Base-by-base conservation (phyloP, 1,284 basidiomycete species). In the Tranzscheliella williamsii region DNA sequence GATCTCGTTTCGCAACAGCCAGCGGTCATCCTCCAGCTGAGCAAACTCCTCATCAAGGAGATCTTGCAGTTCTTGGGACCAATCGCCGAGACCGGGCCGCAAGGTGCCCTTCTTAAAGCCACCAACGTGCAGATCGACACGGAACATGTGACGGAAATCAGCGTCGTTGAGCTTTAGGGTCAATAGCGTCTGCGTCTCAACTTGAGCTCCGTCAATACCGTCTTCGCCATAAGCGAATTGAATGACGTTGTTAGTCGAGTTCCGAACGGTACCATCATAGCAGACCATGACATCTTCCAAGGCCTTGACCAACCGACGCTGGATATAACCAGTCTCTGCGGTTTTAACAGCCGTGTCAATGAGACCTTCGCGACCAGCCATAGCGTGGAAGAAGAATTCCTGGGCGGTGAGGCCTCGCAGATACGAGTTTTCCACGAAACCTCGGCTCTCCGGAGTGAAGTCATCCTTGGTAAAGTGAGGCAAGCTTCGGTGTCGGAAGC, bases 311-410 rank as follows among this genome's bases (percentile, higher is more conserved):
- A 98, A 82, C 64, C 94, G 89, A 73, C 94, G 89, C 79, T 98
- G 95, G 71, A 98, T 98, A 79, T 98, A 98, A 72, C 95, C 95
- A 0, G 95, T 98, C 81, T 99, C 95, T 38, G 95, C 95, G 6
- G 95, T 98, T 82, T 99, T 99, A 80, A 99, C 93, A 23, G 95
- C 95, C 2, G 95, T 99, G 84, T 98, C 95, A 72, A 98, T 97
- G 43, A 98, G 81, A 84, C 95, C 95, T 79, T 98, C 95, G 73
- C 95, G 88, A 81, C 95, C 95, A 72, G 94, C 94, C 95, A 98
- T 98, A 46, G 95, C 95, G 81, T 99, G 95, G 86, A 99, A 98
- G 84, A 98, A 98, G 84, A 93, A 99, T 78, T 98, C 95, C 71
- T 97, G 93, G 0, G 95, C 93, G 0, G 94, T 98, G 56, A 98